Evolutionary conservation across 1,284 basidiomycete species (phyloP).

Genomic region (Ustilago curta): DNA sequence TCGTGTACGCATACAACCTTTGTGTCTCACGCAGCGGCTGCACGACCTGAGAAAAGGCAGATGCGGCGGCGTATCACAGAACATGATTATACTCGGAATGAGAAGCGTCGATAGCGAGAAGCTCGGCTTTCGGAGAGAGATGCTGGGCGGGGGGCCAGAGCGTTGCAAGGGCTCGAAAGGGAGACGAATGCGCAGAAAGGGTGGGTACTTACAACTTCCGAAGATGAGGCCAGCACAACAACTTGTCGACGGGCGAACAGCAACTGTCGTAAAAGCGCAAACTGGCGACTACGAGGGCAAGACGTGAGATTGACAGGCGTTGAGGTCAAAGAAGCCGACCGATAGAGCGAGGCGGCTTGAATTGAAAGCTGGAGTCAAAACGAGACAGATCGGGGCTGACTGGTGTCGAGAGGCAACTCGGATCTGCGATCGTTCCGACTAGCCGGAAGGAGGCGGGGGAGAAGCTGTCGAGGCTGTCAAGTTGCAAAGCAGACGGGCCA

Average conservation of each 20-base stretch:
- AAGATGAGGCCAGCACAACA: slow-evolving; percentile 4
- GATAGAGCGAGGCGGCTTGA: background rate
- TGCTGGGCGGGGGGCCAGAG: background rate
- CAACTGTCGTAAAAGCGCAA: slow-evolving; percentile 34
- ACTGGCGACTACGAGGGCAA: background rate
- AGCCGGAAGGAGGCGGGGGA: background rate
- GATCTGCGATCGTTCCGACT: slow-evolving; percentile 2
- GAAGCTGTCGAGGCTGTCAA: background rate
- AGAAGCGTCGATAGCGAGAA: slow-evolving; percentile 1
- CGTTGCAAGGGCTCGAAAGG: background rate
- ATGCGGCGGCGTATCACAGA: background rate
- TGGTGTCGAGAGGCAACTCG: background rate
- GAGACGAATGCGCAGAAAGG: slow-evolving; percentile 7
- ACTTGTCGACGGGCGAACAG: background rate
- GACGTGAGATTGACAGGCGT: background rate
- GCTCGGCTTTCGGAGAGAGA: background rate
- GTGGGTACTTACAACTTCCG: slow-evolving; percentile 37
- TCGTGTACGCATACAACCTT: background rate
- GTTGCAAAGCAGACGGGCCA: background rate
- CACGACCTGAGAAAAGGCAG: background rate
- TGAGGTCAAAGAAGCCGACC: background rate
- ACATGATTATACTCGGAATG: slow-evolving; percentile 4
- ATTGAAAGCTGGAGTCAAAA: background rate
- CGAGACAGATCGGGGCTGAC: background rate
- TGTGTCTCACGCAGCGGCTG: slow-evolving; percentile 4